phyloP scores from a whole-genome alignment of 1,139 yeast genomes.

The Yamadazyma friedrichii region DNA sequence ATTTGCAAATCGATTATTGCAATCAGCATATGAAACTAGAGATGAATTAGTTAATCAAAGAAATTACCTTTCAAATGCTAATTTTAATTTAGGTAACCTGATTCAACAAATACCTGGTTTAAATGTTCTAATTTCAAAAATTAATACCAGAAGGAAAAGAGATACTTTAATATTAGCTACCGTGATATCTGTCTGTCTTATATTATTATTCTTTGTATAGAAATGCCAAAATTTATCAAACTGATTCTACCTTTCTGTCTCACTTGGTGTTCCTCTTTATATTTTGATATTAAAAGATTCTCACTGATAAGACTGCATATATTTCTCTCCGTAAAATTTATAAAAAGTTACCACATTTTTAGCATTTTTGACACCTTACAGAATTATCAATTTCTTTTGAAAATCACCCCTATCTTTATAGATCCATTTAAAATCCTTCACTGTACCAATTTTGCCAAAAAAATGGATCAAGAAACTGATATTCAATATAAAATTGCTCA shows the following conservation, averaged over 20 bases:
- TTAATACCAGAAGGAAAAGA: conserved; percentile 84
- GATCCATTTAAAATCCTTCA: neutral
- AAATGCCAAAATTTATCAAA: neutral
- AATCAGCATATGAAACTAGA: conserved; percentile 85
- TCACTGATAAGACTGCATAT: neutral
- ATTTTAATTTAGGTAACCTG: conserved; percentile 58
- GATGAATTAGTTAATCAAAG: conserved; percentile 81
- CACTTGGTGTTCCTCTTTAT: too few relatives aligned
- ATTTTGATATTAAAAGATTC: too few relatives aligned
- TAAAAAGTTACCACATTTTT: conserved; percentile 12
- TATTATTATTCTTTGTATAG: conserved; percentile 56
- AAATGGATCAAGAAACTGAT: conserved; percentile 15
- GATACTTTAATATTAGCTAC: conserved; percentile 82
- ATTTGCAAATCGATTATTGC: conserved; percentile 74
- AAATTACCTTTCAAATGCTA: conserved; percentile 60
- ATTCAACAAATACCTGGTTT: conserved; percentile 79
- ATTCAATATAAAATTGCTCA: conserved; percentile 31
- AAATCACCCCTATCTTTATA: neutral
- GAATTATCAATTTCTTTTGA: neutral
- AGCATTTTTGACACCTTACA: neutral
- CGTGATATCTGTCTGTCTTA: conserved; percentile 70
- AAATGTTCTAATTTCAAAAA: conserved; percentile 70
- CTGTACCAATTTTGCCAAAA: conserved; percentile 2
- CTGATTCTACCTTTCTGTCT: neutral
- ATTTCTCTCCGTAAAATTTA: neutral